Evolutionary conservation across 169 alveolate species (phyloP).

Genomic region (Plasmodium knowlesi): DNA sequence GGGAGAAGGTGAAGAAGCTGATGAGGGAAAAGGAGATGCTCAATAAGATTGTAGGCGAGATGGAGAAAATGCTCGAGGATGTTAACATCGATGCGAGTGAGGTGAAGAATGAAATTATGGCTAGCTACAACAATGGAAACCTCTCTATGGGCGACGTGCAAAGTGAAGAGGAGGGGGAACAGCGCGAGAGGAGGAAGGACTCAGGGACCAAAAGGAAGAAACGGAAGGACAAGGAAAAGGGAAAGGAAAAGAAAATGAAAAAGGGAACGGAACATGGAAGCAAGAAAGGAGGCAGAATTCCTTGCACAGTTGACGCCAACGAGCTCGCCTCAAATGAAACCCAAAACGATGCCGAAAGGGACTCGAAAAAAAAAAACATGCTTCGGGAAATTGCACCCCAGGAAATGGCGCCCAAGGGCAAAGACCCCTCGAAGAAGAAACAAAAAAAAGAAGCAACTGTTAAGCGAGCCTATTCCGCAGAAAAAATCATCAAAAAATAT

Average conservation of each 20-base stretch:
- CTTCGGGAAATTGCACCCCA: background rate
- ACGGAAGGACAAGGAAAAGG: conserved; percentile 2
- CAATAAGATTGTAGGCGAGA: conserved; percentile 15
- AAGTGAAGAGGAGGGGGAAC: conserved; percentile 38
- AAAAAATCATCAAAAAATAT: conserved; percentile 7
- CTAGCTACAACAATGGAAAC: conserved; percentile 37
- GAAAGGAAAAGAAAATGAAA: background rate
- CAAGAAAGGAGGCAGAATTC: background rate
- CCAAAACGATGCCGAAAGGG: background rate
- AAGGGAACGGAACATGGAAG: background rate
- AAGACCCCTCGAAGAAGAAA: conserved; percentile 3
- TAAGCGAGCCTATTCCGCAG: conserved; percentile 5
- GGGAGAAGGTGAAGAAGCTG: conserved; percentile 26
- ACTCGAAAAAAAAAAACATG: background rate
- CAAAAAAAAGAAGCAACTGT: background rate
- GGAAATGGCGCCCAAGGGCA: background rate
- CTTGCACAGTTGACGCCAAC: background rate
- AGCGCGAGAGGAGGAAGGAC: conserved; percentile 3
- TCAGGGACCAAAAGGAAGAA: conserved; percentile 1
- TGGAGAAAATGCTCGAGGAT: conserved; percentile 31
- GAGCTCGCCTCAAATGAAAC: background rate
- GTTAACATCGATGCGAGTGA: conserved; percentile 45
- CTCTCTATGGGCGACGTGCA: conserved; percentile 12
- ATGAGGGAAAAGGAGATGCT: conserved; percentile 17
- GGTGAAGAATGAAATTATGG: conserved; percentile 54